Evolutionary conservation across 2,329 filamentous ascomycete species (phyloP).

Genomic region (Lasiodiplodia theobromae): DNA sequence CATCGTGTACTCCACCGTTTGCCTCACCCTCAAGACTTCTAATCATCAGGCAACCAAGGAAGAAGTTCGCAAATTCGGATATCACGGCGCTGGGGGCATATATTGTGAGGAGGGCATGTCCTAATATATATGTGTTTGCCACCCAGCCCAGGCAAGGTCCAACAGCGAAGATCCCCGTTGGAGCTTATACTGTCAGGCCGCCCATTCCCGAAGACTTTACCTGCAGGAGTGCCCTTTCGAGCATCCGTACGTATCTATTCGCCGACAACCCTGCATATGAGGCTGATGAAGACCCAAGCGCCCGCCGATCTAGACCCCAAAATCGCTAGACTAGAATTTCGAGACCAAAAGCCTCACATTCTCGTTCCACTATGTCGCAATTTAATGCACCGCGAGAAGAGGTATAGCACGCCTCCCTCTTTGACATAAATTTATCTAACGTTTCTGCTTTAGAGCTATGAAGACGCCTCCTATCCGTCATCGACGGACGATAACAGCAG

Average conservation of each 20-base stretch:
- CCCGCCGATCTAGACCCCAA: neutral
- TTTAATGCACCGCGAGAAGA: neutral
- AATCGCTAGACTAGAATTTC: neutral
- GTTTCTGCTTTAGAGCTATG: neutral
- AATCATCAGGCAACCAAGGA: neutral
- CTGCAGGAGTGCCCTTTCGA: neutral
- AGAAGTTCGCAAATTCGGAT: neutral
- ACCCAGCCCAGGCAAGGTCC: neutral
- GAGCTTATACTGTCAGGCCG: neutral
- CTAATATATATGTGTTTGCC: slow-evolving; percentile 8
- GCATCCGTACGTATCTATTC: neutral
- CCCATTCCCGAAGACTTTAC: neutral
- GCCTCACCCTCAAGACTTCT: neutral
- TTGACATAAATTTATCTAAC: slow-evolving; percentile 6
- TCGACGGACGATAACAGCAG: neutral
- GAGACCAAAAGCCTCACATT: neutral
- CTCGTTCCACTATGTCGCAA: neutral
- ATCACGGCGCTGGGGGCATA: neutral
- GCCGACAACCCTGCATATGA: neutral
- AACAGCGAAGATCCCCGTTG: neutral
- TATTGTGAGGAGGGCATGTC: neutral
- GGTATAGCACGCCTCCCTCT: neutral
- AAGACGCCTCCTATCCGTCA: neutral
- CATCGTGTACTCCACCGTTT: neutral
- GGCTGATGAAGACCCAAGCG: neutral